Base-by-base conservation (phyloP, 805 yeast species). In the Teunomyces gatunensis region DNA sequence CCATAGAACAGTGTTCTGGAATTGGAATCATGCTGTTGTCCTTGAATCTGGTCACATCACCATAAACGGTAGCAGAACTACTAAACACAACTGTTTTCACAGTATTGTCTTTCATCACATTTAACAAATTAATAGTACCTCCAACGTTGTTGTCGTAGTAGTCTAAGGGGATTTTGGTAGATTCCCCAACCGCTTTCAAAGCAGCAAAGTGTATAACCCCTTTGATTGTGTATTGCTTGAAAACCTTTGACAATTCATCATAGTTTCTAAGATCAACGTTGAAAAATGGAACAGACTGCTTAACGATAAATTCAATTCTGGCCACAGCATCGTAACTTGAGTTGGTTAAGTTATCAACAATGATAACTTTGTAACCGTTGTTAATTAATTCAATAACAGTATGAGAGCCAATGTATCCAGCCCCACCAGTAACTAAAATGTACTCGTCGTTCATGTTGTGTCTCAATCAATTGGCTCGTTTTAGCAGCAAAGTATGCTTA, bases 391-490 rank as follows among this genome's bases (percentile, higher is more conserved):
- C 86, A 42, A 82, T 80, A 13, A 78, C 87, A 1, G 92, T 84
- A 61, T 87, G 94, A 7, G 92, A 84, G 21, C 94, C 95, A 58
- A 88, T 86, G 67, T 87, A 87, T 17, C 96, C 94, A 23, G 92
- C 88, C 42, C 95, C 95, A 39, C 95, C 95, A 18, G 94, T 86
- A 25, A 87, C 91, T 46, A 86, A 71, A 39, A 84, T 80, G 61
- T 71, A 72, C 42, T 51, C 55, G 6, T 29, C 34, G 7, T 18
- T n/a, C 40, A 37, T 36, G 17, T 12, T 32, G 18, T 32, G 9
- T 15, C 18, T 32, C 27, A 25, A 25, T 25, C 11, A 25, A 25
- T 25, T 25, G 27, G 2, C 27, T 25, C 10, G 27, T 25, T 25
- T 25, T 25, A 25, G 27, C 2, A 34, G 37, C 23, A 34, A 34